Evolutionary conservation across 345 rosid species (phyloP).

Genomic region (Syzygium aqueum): DNA sequence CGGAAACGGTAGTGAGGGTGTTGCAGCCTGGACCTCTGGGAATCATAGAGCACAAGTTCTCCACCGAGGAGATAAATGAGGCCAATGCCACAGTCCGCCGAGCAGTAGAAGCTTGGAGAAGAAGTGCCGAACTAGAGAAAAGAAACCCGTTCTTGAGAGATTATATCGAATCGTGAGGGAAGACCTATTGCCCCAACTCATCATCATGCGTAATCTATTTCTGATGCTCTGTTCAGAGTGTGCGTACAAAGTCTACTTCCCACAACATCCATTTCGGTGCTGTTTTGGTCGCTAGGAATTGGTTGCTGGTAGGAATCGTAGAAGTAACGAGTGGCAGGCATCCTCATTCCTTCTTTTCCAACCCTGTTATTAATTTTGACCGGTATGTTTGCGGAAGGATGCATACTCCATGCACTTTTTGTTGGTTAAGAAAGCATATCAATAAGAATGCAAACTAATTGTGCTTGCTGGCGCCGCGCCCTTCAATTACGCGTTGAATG

Average conservation of each 20-base stretch:
- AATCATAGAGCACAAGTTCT: conserved; percentile 78
- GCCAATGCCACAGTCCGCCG: conserved; percentile 52
- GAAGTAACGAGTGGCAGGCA: background rate
- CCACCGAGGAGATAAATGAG: conserved; percentile 46
- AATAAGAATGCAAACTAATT: background rate
- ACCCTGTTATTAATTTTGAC: background rate
- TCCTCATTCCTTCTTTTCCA: background rate
- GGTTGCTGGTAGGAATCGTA: background rate
- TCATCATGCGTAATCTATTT: background rate
- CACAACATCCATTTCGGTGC: background rate
- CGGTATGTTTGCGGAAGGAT: background rate
- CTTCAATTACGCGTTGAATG: background rate
- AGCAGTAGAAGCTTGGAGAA: conserved; percentile 69
- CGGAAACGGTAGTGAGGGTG: conserved; percentile 73
- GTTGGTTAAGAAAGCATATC: background rate
- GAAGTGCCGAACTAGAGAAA: conserved; percentile 38
- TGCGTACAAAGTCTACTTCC: background rate
- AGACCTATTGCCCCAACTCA: background rate
- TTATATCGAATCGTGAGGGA: conserved; percentile 15
- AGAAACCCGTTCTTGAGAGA: conserved; percentile 39
- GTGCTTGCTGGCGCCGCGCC: background rate
- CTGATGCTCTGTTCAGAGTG: background rate
- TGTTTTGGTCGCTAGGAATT: background rate
- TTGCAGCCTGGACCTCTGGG: conserved; percentile 90
- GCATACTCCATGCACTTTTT: background rate